Evolutionary conservation across 495 filamentous ascomycete species (phyloP).

Genomic region (Aspergillus ostianus): DNA sequence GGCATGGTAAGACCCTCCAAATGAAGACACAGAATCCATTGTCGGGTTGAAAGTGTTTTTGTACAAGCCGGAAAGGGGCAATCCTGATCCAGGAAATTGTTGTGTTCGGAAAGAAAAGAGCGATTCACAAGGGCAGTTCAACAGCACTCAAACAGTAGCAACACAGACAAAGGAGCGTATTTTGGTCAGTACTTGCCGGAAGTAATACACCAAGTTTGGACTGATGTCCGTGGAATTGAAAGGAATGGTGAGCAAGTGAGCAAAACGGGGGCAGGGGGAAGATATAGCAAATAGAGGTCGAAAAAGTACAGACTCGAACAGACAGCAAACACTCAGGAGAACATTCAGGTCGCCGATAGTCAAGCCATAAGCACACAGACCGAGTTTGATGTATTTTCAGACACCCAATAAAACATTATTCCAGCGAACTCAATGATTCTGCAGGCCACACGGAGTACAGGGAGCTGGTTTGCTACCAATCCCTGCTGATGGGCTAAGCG

Average conservation of each 20-base stretch:
- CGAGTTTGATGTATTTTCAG: background rate
- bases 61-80: background rate
- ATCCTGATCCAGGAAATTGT: too few species aligned
- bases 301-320: background rate
- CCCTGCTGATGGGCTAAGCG: background rate
- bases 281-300: background rate
- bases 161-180: background rate
- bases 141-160: too few species aligned
- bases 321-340: background rate
- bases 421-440: background rate
- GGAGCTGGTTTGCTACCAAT: background rate
- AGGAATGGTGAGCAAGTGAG: background rate
- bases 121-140: background rate
- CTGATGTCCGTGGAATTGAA: background rate
- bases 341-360: background rate
- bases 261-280: background rate
- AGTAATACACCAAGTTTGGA: background rate
- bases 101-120: background rate
- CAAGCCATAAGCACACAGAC: background rate
- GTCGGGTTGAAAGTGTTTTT: slow-evolving; percentile 11
- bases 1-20: slow-evolving; percentile 28
- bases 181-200: background rate
- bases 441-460: background rate
- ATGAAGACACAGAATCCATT: slow-evolving; percentile 31
- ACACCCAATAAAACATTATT: background rate